phyloP scores from a whole-genome alignment of 2,329 filamentous ascomycete species.

The Fusarium caatingaense region DNA sequence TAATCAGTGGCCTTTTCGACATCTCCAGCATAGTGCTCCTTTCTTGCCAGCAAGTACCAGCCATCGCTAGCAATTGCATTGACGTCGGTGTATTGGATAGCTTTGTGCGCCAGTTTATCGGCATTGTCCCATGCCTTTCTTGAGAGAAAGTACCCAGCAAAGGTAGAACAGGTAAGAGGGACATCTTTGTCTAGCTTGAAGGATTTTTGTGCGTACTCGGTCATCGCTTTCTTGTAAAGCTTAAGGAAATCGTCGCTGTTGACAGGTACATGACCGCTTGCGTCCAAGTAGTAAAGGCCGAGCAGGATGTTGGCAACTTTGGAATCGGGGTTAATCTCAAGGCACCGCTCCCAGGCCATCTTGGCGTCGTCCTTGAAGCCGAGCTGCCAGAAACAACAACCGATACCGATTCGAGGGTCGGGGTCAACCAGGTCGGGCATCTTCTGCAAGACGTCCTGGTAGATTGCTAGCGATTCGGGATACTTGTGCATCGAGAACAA shows the following conservation, averaged over 20 bases:
- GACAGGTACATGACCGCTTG: conserved; percentile 83
- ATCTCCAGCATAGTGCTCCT: conserved; percentile 87
- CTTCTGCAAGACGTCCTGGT: conserved; percentile 87
- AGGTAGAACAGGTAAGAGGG: conserved; percentile 89
- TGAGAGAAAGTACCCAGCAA: conserved; percentile 89
- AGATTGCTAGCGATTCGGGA: conserved; percentile 82
- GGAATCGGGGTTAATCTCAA: conserved; percentile 84
- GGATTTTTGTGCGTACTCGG: conserved; percentile 90
- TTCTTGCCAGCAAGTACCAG: conserved; percentile 93
- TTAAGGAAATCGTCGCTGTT: conserved; percentile 86
- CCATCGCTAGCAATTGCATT: conserved; percentile 97
- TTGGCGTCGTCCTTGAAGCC: conserved; percentile 95
- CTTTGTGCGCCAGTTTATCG: conserved; percentile 88
- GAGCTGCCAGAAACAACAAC: conserved; percentile 96
- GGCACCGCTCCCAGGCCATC: conserved; percentile 85
- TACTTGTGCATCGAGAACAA: conserved; percentile 89
- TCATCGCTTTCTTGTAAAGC: conserved; percentile 94
- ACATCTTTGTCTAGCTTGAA: conserved; percentile 94
- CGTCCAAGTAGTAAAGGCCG: conserved; percentile 88
- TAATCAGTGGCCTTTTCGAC: conserved; percentile 81
- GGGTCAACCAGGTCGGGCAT: conserved; percentile 91
- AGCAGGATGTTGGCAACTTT: conserved; percentile 92
- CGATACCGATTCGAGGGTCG: conserved; percentile 94
- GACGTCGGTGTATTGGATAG: conserved; percentile 95
- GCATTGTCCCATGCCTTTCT: conserved; percentile 84